A percentile compares a stretch with the other conserved stretches of the same genome.
These are phyloP conservation scores for Phanerochaete sordida DNA, from an alignment of 768 basidiomycete species.

Conservation along the genomic window DNA sequence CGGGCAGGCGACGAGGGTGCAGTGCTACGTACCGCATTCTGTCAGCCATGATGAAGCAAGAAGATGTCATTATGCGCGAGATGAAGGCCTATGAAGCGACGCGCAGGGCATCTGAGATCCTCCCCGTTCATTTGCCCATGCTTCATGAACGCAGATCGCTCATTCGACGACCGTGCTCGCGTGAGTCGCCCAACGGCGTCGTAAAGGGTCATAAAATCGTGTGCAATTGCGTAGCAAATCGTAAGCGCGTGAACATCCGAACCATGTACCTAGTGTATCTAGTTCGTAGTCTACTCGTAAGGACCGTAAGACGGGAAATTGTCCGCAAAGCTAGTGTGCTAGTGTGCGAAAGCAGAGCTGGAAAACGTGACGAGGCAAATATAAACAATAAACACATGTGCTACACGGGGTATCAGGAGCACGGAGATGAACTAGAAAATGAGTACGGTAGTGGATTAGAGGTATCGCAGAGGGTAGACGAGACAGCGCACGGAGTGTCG, in stretches of 20 bases:
- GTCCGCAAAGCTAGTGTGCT: not conserved
- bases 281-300: conserved; percentile 16
- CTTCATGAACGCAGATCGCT: not conserved
- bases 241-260: conserved; percentile 13
- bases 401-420: conserved; percentile 9
- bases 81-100: not conserved
- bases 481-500: not conserved
- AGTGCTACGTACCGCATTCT: not conserved
- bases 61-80: not conserved
- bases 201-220: conserved; percentile 13
- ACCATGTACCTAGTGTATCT: conserved; percentile 14
- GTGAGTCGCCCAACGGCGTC: not conserved
- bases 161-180: not conserved
- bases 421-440: conserved; percentile 2
- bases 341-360: not conserved
- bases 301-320: not conserved
- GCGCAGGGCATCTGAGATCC: not conserved
- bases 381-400: conserved; percentile 12
- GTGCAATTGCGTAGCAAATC: conserved; percentile 13
- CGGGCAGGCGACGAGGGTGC: not conserved
- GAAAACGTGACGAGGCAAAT: not conserved
- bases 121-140: not conserved
- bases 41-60: not conserved
- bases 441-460: conserved; percentile 3
- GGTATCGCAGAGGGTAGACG: conserved; percentile 7